Evolutionary conservation across 148 eudicot genomes (phyloP).

Genomic region (Rheum nobile): DNA sequence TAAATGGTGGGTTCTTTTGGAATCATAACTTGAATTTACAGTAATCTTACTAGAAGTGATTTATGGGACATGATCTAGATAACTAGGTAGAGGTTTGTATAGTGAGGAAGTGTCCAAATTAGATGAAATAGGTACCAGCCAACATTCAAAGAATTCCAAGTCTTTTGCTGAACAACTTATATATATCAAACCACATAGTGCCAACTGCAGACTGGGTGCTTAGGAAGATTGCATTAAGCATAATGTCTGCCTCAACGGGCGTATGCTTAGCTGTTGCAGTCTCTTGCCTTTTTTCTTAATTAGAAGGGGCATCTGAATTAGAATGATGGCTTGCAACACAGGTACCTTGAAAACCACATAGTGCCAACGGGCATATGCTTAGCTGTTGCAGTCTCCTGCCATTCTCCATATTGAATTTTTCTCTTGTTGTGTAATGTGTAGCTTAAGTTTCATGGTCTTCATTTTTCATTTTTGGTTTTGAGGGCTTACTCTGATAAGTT

Average conservation of each 20-base stretch:
- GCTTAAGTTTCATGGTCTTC: background rate
- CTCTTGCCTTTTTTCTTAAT: constrained; percentile 86
- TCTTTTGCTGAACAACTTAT: no score
- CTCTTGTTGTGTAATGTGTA: background rate
- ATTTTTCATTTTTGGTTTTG: background rate
- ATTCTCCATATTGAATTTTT: no score
- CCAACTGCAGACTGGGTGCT: constrained; percentile 80
- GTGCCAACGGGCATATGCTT: no score
- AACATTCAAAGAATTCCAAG: no score
- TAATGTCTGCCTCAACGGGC: constrained; percentile 87
- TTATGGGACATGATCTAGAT: background rate
- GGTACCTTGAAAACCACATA: background rate
- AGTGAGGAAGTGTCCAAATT: no score
- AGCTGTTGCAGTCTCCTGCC: no score
- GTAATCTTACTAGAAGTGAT: background rate
- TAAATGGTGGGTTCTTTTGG: background rate
- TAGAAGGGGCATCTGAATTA: constrained; percentile 64
- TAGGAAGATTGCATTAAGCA: constrained; percentile 75
- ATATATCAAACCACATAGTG: constrained; percentile 79
- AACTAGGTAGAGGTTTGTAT: background rate
- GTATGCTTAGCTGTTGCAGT: constrained; percentile 81
- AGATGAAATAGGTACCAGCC: no score
- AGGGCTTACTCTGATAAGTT: background rate
- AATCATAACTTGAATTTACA: background rate
- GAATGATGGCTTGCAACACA: constrained; percentile 17